phyloP scores from a whole-genome alignment of 2,329 filamentous ascomycete genomes.

The Pezicula carpinea region DNA sequence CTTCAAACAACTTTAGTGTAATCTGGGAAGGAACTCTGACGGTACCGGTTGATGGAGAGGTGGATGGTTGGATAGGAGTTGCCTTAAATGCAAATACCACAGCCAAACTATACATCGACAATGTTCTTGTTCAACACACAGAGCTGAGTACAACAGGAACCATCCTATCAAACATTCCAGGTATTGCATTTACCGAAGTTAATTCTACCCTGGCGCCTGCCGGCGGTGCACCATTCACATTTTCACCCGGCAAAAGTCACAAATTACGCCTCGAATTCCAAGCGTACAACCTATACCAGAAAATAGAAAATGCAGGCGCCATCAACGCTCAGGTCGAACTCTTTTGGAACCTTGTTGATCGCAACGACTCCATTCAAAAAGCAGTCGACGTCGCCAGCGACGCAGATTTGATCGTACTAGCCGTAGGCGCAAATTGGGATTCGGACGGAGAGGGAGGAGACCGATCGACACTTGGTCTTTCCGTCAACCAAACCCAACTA shows the following conservation, averaged over 20 bases:
- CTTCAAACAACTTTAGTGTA: slow-evolving; percentile 41
- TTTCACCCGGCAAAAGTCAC: slow-evolving; percentile 30
- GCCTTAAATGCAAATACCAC: slow-evolving; percentile 37
- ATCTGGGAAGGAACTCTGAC: slow-evolving; percentile 37
- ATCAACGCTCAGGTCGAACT: slow-evolving; percentile 38
- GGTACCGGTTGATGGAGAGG: slow-evolving; percentile 32
- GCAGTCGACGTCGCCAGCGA: slow-evolving; percentile 31
- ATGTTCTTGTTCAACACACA: slow-evolving; percentile 25
- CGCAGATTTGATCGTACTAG: slow-evolving; percentile 35
- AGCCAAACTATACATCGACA: slow-evolving; percentile 33
- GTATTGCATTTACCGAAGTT: slow-evolving; percentile 30
- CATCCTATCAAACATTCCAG: slow-evolving; percentile 37
- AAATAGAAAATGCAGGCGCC: slow-evolving; percentile 34
- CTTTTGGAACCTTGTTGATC: slow-evolving; percentile 42
- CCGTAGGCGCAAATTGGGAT: slow-evolving; percentile 39
- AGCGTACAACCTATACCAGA: slow-evolving; percentile 36
- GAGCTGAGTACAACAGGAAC: slow-evolving; percentile 24
- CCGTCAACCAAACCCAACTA: slow-evolving; percentile 33
- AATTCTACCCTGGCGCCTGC: slow-evolving; percentile 34
- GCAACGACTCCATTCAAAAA: slow-evolving; percentile 25
- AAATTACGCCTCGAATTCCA: slow-evolving; percentile 37
- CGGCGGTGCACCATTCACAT: slow-evolving; percentile 34
- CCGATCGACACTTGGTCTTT: slow-evolving; percentile 32
- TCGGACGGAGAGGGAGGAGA: slow-evolving; percentile 40
- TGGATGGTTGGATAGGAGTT: slow-evolving; percentile 39